These are phyloP conservation scores for Sporothrix pseudoabietina DNA, from an alignment of 2,329 filamentous ascomycete genomes.

Conservation along the genomic window DNA sequence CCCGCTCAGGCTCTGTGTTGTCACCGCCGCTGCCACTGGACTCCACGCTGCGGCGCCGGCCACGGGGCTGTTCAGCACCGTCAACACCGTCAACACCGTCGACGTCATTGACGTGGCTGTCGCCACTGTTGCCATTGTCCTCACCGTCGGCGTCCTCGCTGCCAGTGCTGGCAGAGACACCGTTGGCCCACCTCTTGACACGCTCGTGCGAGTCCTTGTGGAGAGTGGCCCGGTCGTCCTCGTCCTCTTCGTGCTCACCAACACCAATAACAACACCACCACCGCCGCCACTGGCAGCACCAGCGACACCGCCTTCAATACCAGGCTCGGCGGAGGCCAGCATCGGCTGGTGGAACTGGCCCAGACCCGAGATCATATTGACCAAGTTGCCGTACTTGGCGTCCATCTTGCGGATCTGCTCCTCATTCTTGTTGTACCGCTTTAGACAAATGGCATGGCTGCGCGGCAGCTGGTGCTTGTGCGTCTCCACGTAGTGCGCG, in stretches of 20 bases:
- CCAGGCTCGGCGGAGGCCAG: constrained; percentile 60
- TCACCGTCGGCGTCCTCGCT: constrained; percentile 11
- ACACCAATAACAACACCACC: constrained; percentile 7
- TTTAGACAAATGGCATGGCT: constrained; percentile 92
- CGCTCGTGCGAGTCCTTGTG: constrained; percentile 65
- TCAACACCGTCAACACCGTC: neutral
- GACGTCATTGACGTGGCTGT: neutral
- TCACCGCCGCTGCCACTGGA: constrained; percentile 38
- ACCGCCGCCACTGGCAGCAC: constrained; percentile 12
- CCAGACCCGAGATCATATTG: constrained; percentile 91
- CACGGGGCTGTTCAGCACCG: neutral
- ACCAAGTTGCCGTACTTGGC: constrained; percentile 91
- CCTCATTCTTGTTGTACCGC: constrained; percentile 83
- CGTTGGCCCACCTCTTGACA: constrained; percentile 84
- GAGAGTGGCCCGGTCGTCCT: constrained; percentile 35
- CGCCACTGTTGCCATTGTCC: neutral
- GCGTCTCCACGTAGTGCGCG: constrained; percentile 88
- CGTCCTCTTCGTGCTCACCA: constrained; percentile 9
- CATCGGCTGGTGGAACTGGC: constrained; percentile 85
- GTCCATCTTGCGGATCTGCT: constrained; percentile 83
- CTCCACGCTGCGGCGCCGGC: constrained; percentile 3
- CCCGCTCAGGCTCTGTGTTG: constrained; percentile 60
- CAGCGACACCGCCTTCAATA: constrained; percentile 5
- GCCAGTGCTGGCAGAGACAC: constrained; percentile 54
- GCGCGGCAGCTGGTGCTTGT: constrained; percentile 91